Conservation (phyloP, 345 rosid species). For the Rhodomyrtus tomentosa region DNA sequence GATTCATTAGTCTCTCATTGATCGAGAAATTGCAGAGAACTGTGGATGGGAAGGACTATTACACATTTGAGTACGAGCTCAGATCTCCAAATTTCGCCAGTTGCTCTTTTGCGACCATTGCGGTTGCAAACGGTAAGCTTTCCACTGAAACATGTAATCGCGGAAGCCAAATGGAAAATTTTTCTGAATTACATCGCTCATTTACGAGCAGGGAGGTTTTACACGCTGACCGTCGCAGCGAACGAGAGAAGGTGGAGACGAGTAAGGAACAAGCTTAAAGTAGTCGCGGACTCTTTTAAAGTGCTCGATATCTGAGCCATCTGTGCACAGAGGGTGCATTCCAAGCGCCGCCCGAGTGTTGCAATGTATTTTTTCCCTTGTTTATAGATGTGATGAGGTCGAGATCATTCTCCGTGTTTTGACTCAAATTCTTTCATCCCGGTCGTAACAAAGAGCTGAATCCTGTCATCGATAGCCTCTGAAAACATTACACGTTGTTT, state of each 20-base stretch:
- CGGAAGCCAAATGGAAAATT: background rate
- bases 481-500: background rate
- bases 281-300: constrained; percentile 69
- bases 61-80: constrained; percentile 67
- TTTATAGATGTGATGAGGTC: background rate
- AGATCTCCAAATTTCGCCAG: constrained; percentile 58
- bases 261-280: constrained; percentile 50
- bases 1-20: background rate
- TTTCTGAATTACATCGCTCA: background rate
- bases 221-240: constrained; percentile 65
- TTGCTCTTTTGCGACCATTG: constrained; percentile 62
- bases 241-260: constrained; percentile 67
- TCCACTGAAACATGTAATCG: background rate
- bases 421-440: background rate
- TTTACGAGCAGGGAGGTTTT: constrained; percentile 41
- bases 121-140: constrained; percentile 52
- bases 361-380: background rate
- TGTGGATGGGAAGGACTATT: constrained; percentile 62
- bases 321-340: background rate
- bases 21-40: constrained; percentile 32
- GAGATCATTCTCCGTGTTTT: background rate
- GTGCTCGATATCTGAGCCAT: constrained; percentile 38
- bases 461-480: background rate
- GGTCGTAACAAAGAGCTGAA: background rate
- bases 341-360: background rate